Evolutionary conservation across 1,139 yeast species (phyloP).

Genomic region (Taiozyma sp.): DNA sequence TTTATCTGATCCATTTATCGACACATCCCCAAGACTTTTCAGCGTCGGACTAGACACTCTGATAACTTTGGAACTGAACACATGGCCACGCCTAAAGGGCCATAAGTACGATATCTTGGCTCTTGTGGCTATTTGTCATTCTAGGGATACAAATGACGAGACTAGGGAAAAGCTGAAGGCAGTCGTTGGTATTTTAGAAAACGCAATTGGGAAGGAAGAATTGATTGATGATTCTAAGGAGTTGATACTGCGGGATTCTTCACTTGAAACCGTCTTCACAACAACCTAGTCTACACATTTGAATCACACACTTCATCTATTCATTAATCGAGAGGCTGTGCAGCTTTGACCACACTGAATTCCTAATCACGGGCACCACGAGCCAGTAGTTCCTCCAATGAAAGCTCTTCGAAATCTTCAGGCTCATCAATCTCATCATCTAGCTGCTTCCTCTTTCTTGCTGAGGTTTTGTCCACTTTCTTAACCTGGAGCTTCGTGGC

Average conservation of each 20-base stretch:
- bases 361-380: background rate
- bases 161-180: background rate
- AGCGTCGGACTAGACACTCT: slow-evolving; percentile 20
- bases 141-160: slow-evolving; percentile 5
- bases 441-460: slow-evolving; percentile 4
- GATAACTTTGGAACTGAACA: slow-evolving; percentile 19
- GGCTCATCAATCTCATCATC: slow-evolving; percentile 15
- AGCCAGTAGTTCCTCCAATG: slow-evolving; percentile 18
- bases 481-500: slow-evolving; percentile 11
- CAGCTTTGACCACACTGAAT: background rate
- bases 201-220: background rate
- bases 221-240: background rate
- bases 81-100: slow-evolving; percentile 29
- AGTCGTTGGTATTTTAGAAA: background rate
- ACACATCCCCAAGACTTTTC: slow-evolving; percentile 10
- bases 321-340: background rate
- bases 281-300: background rate
- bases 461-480: slow-evolving; percentile 15
- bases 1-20: slow-evolving; percentile 19
- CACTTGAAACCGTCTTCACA: background rate
- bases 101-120: slow-evolving; percentile 32
- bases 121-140: slow-evolving; percentile 25
- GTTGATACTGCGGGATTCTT: background rate
- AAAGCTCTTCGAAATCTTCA: slow-evolving; percentile 15
- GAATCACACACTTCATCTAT: background rate